A percentile compares a stretch with the other conserved stretches of the same genome.
Conservation (phyloP, 768 basidiomycete genomes). For the Termitomyces eurrhizus region DNA sequence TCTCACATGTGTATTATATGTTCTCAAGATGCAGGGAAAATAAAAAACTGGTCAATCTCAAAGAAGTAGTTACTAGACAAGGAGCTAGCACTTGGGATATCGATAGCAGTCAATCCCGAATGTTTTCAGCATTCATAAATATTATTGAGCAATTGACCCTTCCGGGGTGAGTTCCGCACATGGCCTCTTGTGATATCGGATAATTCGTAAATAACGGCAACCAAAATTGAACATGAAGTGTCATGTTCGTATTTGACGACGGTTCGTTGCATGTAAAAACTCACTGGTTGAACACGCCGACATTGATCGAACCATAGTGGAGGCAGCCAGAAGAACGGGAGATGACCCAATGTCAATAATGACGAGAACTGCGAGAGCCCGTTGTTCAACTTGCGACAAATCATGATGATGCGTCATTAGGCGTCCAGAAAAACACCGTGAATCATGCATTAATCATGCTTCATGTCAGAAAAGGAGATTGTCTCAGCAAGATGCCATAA, state of each 20-base stretch:
- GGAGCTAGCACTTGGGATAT: no score
- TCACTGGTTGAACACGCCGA: neutral
- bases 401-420: neutral
- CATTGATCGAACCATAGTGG: neutral
- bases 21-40: no score
- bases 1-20: no score
- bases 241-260: neutral
- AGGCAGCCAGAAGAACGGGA: neutral
- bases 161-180: neutral
- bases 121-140: neutral
- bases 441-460: neutral
- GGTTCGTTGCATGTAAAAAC: neutral
- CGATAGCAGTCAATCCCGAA: no score
- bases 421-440: neutral
- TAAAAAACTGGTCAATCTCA: no score
- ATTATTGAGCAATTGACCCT: neutral
- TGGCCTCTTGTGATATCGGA: neutral
- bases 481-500: constrained; percentile 11
- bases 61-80: no score
- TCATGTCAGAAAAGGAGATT: neutral
- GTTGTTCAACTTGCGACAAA: neutral
- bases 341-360: neutral
- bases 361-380: no score
- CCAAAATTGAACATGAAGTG: neutral
- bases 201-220: neutral